Conservation (phyloP, 106 monocot species). For the Cymbidium sinense region DNA sequence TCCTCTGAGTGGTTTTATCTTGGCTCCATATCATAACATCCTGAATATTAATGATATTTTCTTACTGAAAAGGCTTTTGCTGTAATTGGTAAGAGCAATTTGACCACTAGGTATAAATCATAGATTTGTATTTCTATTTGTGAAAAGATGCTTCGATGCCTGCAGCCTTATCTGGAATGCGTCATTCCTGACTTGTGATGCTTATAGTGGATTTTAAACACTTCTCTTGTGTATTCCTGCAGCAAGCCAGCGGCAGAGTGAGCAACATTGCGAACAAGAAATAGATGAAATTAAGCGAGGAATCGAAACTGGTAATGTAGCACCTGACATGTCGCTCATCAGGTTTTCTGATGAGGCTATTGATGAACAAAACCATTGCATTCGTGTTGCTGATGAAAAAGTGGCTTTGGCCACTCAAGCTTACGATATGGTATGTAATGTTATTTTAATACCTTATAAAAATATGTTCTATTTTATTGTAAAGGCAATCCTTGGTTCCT, state of each 20-base stretch:
- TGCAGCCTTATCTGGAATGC: neutral
- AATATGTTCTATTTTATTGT: neutral
- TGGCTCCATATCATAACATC: neutral
- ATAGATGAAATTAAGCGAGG: constrained; percentile 60
- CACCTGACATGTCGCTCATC: constrained; percentile 44
- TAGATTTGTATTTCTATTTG: neutral
- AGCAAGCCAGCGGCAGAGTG: constrained; percentile 73
- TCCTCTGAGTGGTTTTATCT: neutral
- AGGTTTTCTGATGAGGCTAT: constrained; percentile 90
- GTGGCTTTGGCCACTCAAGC: constrained; percentile 72
- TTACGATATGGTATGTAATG: constrained; percentile 75
- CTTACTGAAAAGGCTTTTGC: neutral
- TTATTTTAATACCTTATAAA: neutral
- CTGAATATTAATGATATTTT: neutral
- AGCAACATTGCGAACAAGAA: constrained; percentile 89
- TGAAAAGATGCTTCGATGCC: neutral
- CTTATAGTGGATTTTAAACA: neutral
- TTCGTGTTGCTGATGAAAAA: constrained; percentile 94
- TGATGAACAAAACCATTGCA: constrained; percentile 85
- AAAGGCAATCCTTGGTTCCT: no score
- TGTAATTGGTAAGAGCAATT: neutral
- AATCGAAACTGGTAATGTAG: constrained; percentile 54
- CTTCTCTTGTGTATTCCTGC: constrained; percentile 3
- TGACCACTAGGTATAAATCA: neutral
- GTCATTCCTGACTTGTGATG: neutral